phyloP scores from a whole-genome alignment of 2,329 filamentous ascomycete genomes.

The Aspergillus ochraceoroseus region DNA sequence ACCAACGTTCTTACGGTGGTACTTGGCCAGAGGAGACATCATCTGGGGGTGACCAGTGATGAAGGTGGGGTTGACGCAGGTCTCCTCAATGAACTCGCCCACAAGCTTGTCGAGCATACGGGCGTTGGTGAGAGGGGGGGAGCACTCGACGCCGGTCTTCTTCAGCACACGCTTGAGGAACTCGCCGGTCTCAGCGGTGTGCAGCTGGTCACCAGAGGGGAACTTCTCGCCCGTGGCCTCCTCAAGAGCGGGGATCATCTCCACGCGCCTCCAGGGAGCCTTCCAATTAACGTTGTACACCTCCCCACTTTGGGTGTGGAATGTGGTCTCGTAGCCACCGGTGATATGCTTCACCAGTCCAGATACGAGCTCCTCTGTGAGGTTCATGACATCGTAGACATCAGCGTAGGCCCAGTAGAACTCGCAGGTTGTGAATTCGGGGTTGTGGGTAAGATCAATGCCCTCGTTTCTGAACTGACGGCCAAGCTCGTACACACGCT shows the following conservation, averaged over 20 bases:
- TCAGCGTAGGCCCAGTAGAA: slow-evolving; percentile 95
- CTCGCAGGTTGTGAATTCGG: slow-evolving; percentile 95
- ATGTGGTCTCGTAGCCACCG: slow-evolving; percentile 77
- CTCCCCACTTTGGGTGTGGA: slow-evolving; percentile 81
- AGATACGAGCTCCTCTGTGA: slow-evolving; percentile 90
- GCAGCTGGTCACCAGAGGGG: slow-evolving; percentile 79
- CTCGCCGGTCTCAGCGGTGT: slow-evolving; percentile 81
- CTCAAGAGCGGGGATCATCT: slow-evolving; percentile 94
- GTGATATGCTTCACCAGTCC: slow-evolving; percentile 83
- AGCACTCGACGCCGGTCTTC: slow-evolving; percentile 87
- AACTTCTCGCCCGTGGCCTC: slow-evolving; percentile 89
- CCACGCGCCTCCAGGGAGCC: slow-evolving; percentile 82
- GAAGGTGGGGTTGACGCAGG: slow-evolving; percentile 88
- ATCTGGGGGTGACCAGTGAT: slow-evolving; percentile 78
- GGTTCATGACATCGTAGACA: slow-evolving; percentile 82
- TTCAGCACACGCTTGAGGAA: slow-evolving; percentile 80
- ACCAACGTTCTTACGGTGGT: slow-evolving; percentile 73
- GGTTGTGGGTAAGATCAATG: slow-evolving; percentile 91
- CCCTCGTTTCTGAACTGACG: slow-evolving; percentile 94
- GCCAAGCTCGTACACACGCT: slow-evolving; percentile 93
- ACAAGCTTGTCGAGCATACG: slow-evolving; percentile 95
- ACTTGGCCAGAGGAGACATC: slow-evolving; percentile 97
- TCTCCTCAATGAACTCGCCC: slow-evolving; percentile 92
- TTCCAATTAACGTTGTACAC: slow-evolving; percentile 93
- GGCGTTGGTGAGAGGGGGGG: slow-evolving; percentile 84